phyloP scores from a whole-genome alignment of 495 filamentous ascomycete species.

The Glarea lozoyensis region DNA sequence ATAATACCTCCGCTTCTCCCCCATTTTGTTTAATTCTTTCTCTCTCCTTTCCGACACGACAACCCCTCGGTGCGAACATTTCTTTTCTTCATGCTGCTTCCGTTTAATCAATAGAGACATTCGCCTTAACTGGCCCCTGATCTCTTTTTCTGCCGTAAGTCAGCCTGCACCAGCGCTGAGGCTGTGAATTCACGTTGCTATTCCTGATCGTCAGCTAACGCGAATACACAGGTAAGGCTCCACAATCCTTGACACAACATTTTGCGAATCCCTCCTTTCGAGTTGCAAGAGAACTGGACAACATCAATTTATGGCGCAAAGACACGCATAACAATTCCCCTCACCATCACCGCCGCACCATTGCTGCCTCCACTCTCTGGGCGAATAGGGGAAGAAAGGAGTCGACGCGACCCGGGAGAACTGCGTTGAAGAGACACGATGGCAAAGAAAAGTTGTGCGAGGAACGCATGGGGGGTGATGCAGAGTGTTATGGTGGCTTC shows the following conservation, averaged over 20 bases:
- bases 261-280: not conserved
- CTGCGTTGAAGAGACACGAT: slow-evolving; percentile 15
- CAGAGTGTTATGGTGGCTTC: slow-evolving; percentile 29
- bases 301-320: slow-evolving; percentile 11
- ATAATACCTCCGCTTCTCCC: not conserved
- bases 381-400: no score
- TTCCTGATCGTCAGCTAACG: slow-evolving; percentile 4
- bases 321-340: slow-evolving; percentile 14
- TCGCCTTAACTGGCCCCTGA: slow-evolving; percentile 9
- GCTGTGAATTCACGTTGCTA: slow-evolving; percentile 2
- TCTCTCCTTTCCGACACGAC: slow-evolving; percentile 1
- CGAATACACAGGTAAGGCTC: slow-evolving; percentile 11
- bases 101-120: slow-evolving; percentile 9
- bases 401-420: slow-evolving; percentile 1
- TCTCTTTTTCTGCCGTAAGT: slow-evolving; percentile 8
- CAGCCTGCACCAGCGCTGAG: not conserved
- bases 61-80: slow-evolving; percentile 1
- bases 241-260: slow-evolving; percentile 10
- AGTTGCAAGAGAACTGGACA: not conserved
- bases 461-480: slow-evolving; percentile 25
- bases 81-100: slow-evolving; percentile 3
- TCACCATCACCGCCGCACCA: not conserved
- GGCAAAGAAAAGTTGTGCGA: slow-evolving; percentile 18
- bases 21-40: not conserved
- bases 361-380: no score